Evolutionary conservation across 2,329 filamentous ascomycete genomes (phyloP), one percentile per base, ranked within the genome.

Genomic region (Colletotrichum cuscutae): DNA sequence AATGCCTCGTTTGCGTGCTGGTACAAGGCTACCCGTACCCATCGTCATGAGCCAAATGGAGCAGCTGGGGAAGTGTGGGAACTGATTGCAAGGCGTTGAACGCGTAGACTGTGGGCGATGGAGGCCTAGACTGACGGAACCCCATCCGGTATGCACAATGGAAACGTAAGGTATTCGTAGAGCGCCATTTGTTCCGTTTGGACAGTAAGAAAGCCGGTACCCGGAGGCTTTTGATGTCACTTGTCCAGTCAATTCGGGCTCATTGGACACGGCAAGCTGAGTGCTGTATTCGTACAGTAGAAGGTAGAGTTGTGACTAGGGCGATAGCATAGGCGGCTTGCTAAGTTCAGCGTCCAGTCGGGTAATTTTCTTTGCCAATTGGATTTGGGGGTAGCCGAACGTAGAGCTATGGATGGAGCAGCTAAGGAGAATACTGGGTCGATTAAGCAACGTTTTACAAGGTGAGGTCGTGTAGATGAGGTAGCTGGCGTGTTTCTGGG

Each of bases 401-500:
- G 26, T 28, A 54, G 37, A 53, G 64, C 64, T 37, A 32, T 32
- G 52, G 57, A 62, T 62, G 64, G 68, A 58, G 56, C 57, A 62
- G 19, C n/a, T 26, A 19, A 19, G 30, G 49, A 22, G 49, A 49
- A 61, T 37, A 22, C 64, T 52, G 32, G 49, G 56, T 35, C 63
- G 58, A 68, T 61, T 68, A 68, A 71, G 64, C 68, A 57, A 32
- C 28, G 15, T 26, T 30, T 70, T 53, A 32, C 65, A 69, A 72
- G 69, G 59, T 62, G 64, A 54, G 60, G 52, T 52, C 53, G 53
- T 59, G 54, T 54, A 65, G n/a, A 54, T 63, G 65, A 68, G 58
- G 52, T 32, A 68, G 46, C 54, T 70, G 70, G 59, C 60, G 65
- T 62, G 68, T 72, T 72, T 60, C 66, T 69, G 32, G 59, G 28